A percentile compares a stretch with the other conserved stretches of the same genome.
These are phyloP conservation scores for Sicyos edulis DNA, from an alignment of 306 rosid species.

Conservation along the genomic window DNA sequence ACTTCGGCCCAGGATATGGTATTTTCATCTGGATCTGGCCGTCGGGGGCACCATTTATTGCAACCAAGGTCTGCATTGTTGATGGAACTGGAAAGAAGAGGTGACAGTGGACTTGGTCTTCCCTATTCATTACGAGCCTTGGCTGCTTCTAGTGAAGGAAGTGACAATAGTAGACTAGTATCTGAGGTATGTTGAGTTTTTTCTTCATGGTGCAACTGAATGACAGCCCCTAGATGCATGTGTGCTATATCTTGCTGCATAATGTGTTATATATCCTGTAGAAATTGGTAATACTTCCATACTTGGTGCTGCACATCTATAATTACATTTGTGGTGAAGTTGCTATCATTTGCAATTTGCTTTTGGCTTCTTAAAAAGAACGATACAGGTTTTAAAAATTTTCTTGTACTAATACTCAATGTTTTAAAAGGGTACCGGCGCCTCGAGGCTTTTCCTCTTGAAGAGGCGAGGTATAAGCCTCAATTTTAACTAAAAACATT, in stretches of 20 bases:
- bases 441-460: no score
- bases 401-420: no score
- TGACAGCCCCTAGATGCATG: neutral
- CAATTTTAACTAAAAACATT: no score
- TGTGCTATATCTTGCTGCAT: neutral
- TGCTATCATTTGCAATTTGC: no score
- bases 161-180: slow-evolving; percentile 59
- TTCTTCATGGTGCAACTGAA: slow-evolving; percentile 6
- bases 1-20: slow-evolving; percentile 48
- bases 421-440: no score
- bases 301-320: no score
- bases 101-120: slow-evolving; percentile 54
- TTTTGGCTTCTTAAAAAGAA: no score
- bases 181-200: slow-evolving; percentile 69
- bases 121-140: slow-evolving; percentile 65
- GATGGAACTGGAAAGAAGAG: slow-evolving; percentile 56
- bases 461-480: no score
- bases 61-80: slow-evolving; percentile 57
- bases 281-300: no score
- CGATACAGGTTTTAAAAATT: no score
- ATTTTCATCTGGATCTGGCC: slow-evolving; percentile 44
- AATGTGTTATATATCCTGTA: neutral
- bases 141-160: slow-evolving; percentile 68
- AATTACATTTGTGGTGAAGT: no score
- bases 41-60: slow-evolving; percentile 35